Evolutionary conservation across 129 eudicot genomes (phyloP), one percentile per base, ranked within the genome.

Genomic region (Kitagawia praeruptora): DNA sequence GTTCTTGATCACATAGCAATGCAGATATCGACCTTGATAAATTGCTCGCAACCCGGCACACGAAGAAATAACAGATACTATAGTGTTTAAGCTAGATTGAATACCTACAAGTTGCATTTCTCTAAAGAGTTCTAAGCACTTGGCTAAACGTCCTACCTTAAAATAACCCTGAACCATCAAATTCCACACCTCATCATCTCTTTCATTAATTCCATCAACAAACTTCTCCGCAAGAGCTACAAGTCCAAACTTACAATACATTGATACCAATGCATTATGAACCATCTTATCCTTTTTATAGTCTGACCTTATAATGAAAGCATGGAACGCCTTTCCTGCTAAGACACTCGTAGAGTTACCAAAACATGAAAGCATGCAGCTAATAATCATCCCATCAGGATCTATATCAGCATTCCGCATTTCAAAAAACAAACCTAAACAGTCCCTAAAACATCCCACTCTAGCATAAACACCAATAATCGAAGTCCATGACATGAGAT

Each of bases 301-400:
- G 48, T 87, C 80, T 85, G 89, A 86, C 86, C 92, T 85, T 34
- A 89, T 2, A 58, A 93, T 79, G 77, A 87, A 81, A 74, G 89
- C 93, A 47, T 93, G 98, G 82, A 91, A 90, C 0, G 87, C 89
- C 87, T 87, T 93, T 76, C 96, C 98, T 79, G 84, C 86, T 53
- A 79, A 83, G 49, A 88, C 69, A 49, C 48, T 73, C 42, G 56
- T 54, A 38, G 91, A 83, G 80, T 87, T 90, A 37, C 85, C 72
- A 48, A 93, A 79, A 83, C 88, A 80, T 38, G 84, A 87, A 81
- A 91, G 79, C 85, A 93, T 87, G 82, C 97, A 89, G 83, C 93
- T 88, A 44, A 89, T 79, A 72, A 88, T 83, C 80, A 88, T 83
- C 78, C 89, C 90, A 81, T 93, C 98, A 4, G 93, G 93, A 78